A percentile compares a stretch with the other conserved stretches of the same genome.
Conservation (phyloP, 352 stramenopile species). For the Globisporangium uncinulatum region DNA sequence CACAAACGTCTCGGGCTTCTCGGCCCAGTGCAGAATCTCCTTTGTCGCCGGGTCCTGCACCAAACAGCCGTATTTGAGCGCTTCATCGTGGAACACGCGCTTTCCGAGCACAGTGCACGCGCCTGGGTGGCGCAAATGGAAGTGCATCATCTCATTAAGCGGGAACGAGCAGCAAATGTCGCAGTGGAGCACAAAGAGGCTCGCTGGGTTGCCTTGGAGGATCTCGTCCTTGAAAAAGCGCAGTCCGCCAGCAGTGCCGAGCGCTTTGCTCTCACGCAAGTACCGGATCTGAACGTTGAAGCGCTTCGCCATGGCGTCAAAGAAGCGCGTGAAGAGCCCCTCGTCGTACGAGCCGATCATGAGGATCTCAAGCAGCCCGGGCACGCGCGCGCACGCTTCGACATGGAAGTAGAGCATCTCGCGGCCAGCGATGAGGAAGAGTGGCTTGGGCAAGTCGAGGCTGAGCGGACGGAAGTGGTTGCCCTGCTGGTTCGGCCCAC, state of each 20-base stretch:
- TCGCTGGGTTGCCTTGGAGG: conserved; percentile 58
- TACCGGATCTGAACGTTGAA: conserved; percentile 88
- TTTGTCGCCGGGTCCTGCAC: conserved; percentile 69
- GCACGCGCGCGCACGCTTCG: conserved; percentile 75
- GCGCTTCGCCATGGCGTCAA: conserved; percentile 71
- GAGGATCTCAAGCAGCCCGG: conserved; percentile 81
- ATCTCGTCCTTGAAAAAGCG: conserved; percentile 86
- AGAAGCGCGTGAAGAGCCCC: conserved; percentile 85
- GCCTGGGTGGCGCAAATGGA: conserved; percentile 69
- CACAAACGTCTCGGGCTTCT: conserved; percentile 88
- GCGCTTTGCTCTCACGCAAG: conserved; percentile 67
- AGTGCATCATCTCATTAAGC: conserved; percentile 87
- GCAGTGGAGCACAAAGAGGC: conserved; percentile 81
- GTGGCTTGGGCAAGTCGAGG: conserved; percentile 79
- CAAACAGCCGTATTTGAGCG: conserved; percentile 86
- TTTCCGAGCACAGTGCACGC: conserved; percentile 80
- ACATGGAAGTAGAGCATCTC: conserved; percentile 90
- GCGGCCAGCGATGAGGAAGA: conserved; percentile 80
- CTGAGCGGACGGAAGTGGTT: conserved; percentile 87
- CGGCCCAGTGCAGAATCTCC: conserved; percentile 86
- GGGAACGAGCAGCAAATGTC: conserved; percentile 88
- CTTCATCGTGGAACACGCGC: conserved; percentile 84
- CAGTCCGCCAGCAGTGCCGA: conserved; percentile 79
- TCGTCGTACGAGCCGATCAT: conserved; percentile 89
- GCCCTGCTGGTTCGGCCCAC: conserved; percentile 78